Evolutionary conservation across 352 stramenopile genomes (phyloP).

Genomic region (Thraustotheca clavata): DNA sequence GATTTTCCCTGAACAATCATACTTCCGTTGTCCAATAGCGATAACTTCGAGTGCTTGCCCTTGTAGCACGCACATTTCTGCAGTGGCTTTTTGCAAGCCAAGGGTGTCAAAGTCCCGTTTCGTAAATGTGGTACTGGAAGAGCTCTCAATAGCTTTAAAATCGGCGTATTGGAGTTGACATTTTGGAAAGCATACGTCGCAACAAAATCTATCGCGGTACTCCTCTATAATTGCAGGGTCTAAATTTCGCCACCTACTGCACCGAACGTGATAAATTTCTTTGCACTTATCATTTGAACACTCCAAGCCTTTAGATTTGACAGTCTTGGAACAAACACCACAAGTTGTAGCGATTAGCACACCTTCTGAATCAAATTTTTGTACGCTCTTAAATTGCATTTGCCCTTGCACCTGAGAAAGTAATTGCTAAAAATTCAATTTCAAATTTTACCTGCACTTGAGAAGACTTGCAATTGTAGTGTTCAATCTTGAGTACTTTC

Average conservation of each 20-base stretch:
- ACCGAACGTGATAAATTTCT: slow-evolving; percentile 53
- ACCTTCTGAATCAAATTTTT: slow-evolving; percentile 51
- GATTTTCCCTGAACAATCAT: slow-evolving; percentile 24
- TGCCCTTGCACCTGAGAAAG: background rate
- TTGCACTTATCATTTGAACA: slow-evolving; percentile 44
- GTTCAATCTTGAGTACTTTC: slow-evolving; percentile 48
- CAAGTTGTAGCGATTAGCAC: slow-evolving; percentile 41
- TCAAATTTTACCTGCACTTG: slow-evolving; percentile 21
- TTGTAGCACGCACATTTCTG: slow-evolving; percentile 25
- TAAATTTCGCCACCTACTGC: slow-evolving; percentile 51
- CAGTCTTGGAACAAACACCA: slow-evolving; percentile 35
- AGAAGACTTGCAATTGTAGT: slow-evolving; percentile 31
- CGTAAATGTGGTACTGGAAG: slow-evolving; percentile 34
- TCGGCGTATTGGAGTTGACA: slow-evolving; percentile 38
- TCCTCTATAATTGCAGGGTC: slow-evolving; percentile 24
- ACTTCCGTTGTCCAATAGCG: slow-evolving; percentile 34
- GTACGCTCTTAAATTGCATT: slow-evolving; percentile 28
- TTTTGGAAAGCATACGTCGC: slow-evolving; percentile 31
- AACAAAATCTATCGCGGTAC: slow-evolving; percentile 32
- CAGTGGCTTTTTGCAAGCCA: background rate
- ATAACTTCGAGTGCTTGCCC: slow-evolving; percentile 33
- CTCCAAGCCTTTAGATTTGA: slow-evolving; percentile 24
- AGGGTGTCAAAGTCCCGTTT: slow-evolving; percentile 42
- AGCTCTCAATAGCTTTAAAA: slow-evolving; percentile 42
- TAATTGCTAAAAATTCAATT: too few species aligned